Percentiles rank a stretch among this genome's conserved stretches.
phyloP scores from a whole-genome alignment of 306 rosid genomes.

The Quercus ilex region DNA sequence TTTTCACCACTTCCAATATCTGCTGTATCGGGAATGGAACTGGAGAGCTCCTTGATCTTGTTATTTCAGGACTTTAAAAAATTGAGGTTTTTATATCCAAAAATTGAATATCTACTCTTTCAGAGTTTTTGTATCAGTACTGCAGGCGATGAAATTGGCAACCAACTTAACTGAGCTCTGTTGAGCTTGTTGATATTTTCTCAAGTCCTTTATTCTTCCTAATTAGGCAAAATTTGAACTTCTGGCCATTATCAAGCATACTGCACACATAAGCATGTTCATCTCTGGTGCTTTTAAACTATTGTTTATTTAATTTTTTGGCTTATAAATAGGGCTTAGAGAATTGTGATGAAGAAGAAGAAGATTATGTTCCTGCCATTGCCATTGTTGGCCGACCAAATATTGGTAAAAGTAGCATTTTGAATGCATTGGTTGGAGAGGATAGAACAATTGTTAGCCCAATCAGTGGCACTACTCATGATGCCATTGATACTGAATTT shows the following conservation, averaged over 20 bases:
- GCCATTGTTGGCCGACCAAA: slow-evolving; percentile 98
- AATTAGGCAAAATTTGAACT: not conserved
- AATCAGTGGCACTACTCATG: slow-evolving; percentile 98
- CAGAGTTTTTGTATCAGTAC: not conserved
- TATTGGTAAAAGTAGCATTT: slow-evolving; percentile 98
- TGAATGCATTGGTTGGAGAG: slow-evolving; percentile 93
- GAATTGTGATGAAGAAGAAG: slow-evolving; percentile 41
- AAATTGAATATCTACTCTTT: slow-evolving; percentile 1
- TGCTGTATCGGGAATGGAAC: slow-evolving; percentile 94
- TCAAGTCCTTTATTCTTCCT: not conserved
- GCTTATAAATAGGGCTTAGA: slow-evolving; percentile 41
- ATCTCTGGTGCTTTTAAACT: not conserved
- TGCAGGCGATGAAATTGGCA: not conserved
- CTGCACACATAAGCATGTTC: slow-evolving; percentile 8
- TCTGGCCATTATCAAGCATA: not conserved
- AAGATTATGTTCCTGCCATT: slow-evolving; percentile 79
- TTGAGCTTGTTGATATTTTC: not conserved
- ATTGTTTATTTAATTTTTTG: slow-evolving; percentile 12
- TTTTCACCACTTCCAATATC: slow-evolving; percentile 80
- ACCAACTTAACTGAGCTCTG: not conserved
- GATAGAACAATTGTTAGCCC: slow-evolving; percentile 98
- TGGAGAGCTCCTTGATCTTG: slow-evolving; percentile 93
- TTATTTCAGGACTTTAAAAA: slow-evolving; percentile 74
- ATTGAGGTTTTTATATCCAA: slow-evolving; percentile 54
- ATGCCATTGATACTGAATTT: slow-evolving; percentile 95